A percentile compares a stretch with the other conserved stretches of the same genome.
Conservation (phyloP, 1,139 yeast species). For the Saccharomyces hybrid region DNA sequence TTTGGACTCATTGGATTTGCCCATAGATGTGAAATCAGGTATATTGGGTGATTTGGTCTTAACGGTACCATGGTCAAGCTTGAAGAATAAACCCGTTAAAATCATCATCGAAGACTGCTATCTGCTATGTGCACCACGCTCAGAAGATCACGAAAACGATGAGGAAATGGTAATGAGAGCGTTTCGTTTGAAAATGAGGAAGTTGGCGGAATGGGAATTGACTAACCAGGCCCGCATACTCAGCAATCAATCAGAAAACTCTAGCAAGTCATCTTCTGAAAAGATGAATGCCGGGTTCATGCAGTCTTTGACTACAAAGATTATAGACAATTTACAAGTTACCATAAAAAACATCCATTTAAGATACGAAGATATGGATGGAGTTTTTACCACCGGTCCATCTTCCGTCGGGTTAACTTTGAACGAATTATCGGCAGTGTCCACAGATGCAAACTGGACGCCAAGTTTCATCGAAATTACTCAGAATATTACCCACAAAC, state of each 20-base stretch:
- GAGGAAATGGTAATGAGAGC: constrained; percentile 64
- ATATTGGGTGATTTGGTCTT: constrained; percentile 82
- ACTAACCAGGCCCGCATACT: constrained; percentile 34
- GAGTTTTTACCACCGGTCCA: constrained; percentile 57
- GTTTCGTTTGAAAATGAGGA: constrained; percentile 56
- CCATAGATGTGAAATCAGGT: constrained; percentile 85
- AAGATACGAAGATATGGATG: constrained; percentile 72
- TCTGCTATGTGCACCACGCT: constrained; percentile 68
- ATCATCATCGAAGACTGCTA: constrained; percentile 84
- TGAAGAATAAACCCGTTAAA: constrained; percentile 88
- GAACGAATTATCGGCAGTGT: constrained; percentile 82
- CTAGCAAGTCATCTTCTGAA: constrained; percentile 37
- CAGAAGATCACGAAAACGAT: constrained; percentile 46
- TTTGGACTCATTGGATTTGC: constrained; percentile 74
- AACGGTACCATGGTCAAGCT: constrained; percentile 94
- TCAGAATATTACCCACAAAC: constrained; percentile 61
- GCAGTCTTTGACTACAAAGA: constrained; percentile 78
- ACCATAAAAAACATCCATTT: constrained; percentile 86
- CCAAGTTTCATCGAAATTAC: constrained; percentile 78
- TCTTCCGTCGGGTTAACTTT: constrained; percentile 79
- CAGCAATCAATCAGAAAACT: not conserved
- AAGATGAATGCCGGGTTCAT: constrained; percentile 77
- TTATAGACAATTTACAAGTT: constrained; percentile 89
- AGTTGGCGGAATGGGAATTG: constrained; percentile 62
- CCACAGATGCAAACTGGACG: constrained; percentile 78